phyloP scores from a whole-genome alignment of 2,329 filamentous ascomycete species.

The Ophiostoma populinum region DNA sequence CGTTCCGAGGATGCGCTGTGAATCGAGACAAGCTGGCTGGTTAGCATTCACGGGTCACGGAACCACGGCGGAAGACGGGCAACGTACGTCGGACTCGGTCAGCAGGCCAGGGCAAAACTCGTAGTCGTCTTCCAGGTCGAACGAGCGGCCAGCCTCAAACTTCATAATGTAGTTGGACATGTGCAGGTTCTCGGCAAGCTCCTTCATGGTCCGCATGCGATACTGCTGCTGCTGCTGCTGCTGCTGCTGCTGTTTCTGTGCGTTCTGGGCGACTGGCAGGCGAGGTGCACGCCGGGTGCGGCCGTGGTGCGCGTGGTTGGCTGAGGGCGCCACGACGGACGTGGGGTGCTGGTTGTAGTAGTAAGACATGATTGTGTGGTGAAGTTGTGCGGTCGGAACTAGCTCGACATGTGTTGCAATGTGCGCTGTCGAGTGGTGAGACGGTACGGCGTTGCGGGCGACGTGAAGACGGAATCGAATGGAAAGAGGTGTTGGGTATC shows the following conservation, averaged over 20 bases:
- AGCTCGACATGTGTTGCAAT: background rate
- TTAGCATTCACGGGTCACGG: background rate
- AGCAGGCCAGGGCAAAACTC: slow-evolving; percentile 87
- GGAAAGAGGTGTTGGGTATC: too few species aligned
- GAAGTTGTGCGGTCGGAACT: background rate
- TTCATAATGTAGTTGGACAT: slow-evolving; percentile 66
- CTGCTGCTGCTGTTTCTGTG: slow-evolving; percentile 39
- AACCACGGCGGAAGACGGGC: background rate
- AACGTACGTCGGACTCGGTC: slow-evolving; percentile 69
- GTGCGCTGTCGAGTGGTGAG: too few species aligned
- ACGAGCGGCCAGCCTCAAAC: slow-evolving; percentile 82
- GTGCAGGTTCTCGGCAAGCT: slow-evolving; percentile 61
- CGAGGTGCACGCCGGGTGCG: slow-evolving; percentile 74
- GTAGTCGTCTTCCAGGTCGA: slow-evolving; percentile 89
- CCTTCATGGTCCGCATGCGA: slow-evolving; percentile 70
- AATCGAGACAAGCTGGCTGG: slow-evolving; percentile 64
- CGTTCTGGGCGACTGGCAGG: slow-evolving; percentile 60
- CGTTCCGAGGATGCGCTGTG: slow-evolving; percentile 80
- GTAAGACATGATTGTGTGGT: slow-evolving; percentile 35
- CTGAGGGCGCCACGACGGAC: slow-evolving; percentile 32
- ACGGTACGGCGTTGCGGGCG: too few species aligned
- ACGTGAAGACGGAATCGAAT: too few species aligned
- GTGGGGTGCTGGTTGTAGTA: slow-evolving; percentile 43
- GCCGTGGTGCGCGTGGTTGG: slow-evolving; percentile 64
- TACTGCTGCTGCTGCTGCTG: slow-evolving; percentile 54